Evolutionary conservation across 257 asterid genomes (phyloP), one percentile per base, ranked within the genome.

Genomic region (Orobanche coerulescens): DNA sequence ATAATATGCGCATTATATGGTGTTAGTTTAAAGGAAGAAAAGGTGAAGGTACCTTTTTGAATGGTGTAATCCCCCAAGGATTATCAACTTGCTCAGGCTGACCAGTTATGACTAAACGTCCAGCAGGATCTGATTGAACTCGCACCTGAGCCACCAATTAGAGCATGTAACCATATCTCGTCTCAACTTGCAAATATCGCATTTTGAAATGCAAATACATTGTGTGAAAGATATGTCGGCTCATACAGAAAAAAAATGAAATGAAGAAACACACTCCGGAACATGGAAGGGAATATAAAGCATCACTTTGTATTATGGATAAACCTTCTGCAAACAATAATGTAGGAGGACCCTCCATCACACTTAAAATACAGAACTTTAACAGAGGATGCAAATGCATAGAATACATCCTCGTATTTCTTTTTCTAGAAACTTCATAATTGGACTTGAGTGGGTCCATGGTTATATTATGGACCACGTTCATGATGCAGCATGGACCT

Each of bases 41-140:
- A 58, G 19, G 47, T 6, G 18, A 14, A 34, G 25, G 16, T 63
- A 85, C 97, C 95, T 90, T 90, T 74, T 77, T 87, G 73, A 90
- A 90, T 59, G 91, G 77, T 4, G 95, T 79, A 61, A 90, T 79
- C 23, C 96, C 97, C 97, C 96, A 90, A 9, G 97, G 96, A 67
- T 87, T 90, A 77, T 90, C 94, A 60, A 74, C 72, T 76, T 90
- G 91, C 81, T 84, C 95, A 2, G 97, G 97, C 77, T 84, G 90
- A 56, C 97, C 97, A 22, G 96, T 87, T 68, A 90, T 90, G 59
- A 90, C 95, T 62, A 90, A 67, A 34, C 97, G 95, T 46, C 97
- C 95, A 62, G 90, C 95, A 48, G 97, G 96, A 79, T 90, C 95
- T 10, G 97, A 87, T 68, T 87, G 97, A 70, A 90, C 95, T 12